Conservation (phyloP, 768 basidiomycete species). For the Phlegmacium glaucopus region DNA sequence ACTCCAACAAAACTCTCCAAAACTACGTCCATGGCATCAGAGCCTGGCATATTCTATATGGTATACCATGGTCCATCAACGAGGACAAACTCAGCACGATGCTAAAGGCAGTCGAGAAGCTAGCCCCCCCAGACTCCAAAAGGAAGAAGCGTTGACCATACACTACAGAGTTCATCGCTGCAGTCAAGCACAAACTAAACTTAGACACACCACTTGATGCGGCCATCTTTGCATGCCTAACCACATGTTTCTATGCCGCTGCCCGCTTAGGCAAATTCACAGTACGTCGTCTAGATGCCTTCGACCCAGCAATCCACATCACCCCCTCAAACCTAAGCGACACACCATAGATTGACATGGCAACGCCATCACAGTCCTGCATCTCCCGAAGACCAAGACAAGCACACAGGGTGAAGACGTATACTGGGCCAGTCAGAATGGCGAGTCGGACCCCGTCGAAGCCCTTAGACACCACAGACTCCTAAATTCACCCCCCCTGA, state of each 20-base stretch:
- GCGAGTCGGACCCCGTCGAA: conserved; percentile 15
- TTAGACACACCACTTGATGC: conserved; percentile 27
- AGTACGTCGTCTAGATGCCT: conserved; percentile 24
- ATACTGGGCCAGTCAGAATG: conserved; percentile 25
- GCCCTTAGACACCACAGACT: conserved; percentile 13
- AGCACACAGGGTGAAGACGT: conserved; percentile 22
- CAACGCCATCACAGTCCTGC: conserved; percentile 20
- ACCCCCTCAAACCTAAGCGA: conserved; percentile 18
- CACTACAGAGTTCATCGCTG: conserved; percentile 19
- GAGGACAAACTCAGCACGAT: conserved; percentile 21
- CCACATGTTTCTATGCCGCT: conserved; percentile 33
- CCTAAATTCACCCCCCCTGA: too few relatives aligned
- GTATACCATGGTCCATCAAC: neutral
- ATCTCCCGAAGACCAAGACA: conserved; percentile 26
- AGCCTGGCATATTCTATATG: conserved; percentile 5
- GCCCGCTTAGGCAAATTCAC: conserved; percentile 37
- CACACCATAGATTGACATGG: conserved; percentile 21
- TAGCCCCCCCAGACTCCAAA: conserved; percentile 27
- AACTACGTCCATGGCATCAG: conserved; percentile 1
- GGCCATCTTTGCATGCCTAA: conserved; percentile 34
- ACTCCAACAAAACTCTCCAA: neutral
- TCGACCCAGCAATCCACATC: conserved; percentile 27
- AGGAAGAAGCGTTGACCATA: conserved; percentile 27
- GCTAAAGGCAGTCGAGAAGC: conserved; percentile 23
- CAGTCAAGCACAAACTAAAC: conserved; percentile 20